Evolutionary conservation across 2,329 filamentous ascomycete species (phyloP).

Genomic region (Bipolaris oryzae): DNA sequence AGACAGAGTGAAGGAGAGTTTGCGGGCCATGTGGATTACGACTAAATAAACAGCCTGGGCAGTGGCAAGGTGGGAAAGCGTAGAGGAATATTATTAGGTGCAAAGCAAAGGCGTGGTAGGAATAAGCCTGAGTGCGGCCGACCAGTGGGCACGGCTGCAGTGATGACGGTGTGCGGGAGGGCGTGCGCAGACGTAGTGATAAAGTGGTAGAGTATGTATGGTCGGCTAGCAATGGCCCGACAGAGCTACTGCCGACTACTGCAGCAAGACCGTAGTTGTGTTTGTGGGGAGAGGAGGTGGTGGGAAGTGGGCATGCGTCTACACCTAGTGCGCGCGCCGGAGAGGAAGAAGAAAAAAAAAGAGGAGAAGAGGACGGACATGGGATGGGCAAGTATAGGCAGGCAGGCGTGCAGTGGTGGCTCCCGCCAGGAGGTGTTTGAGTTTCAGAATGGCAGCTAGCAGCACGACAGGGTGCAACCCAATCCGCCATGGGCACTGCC

Average conservation of each 20-base stretch:
- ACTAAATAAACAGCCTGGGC: background rate
- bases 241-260: conserved; percentile 9
- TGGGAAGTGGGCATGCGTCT: too few relatives aligned
- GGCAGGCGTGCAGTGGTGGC: conserved; percentile 1
- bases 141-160: background rate
- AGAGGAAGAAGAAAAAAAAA: background rate
- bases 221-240: conserved; percentile 15
- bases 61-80: background rate
- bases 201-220: background rate
- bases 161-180: conserved; percentile 5
- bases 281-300: too few relatives aligned
- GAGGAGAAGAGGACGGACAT: background rate
- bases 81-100: background rate
- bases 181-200: background rate
- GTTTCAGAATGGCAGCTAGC: conserved; percentile 26
- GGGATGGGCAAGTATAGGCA: conserved; percentile 4
- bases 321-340: background rate
- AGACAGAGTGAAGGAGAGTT: conserved; percentile 53
- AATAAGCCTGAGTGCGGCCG: background rate
- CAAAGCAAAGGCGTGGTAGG: conserved; percentile 1
- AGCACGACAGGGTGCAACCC: conserved; percentile 16
- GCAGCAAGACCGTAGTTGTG: background rate
- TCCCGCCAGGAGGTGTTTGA: conserved; percentile 21
- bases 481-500: too few relatives aligned
- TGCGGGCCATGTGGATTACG: conserved; percentile 47